Percentiles rank a stretch among this genome's conserved stretches.
Conservation (phyloP, 371 early-diverging fungal species). For the Syncephalastrum monosporum region DNA sequence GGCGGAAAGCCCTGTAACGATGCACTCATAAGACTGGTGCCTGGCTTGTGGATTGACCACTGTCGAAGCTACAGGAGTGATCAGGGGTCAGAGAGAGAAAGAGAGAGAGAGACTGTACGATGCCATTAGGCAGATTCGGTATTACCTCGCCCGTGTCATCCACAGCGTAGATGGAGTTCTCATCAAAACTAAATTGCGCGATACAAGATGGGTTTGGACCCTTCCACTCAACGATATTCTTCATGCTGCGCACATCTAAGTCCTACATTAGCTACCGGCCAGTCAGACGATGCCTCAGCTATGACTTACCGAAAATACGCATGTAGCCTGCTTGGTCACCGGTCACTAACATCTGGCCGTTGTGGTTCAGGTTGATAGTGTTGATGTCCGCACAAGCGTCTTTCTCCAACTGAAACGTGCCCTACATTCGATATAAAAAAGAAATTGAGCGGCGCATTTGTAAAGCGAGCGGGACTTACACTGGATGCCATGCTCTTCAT, state of each 20-base stretch:
- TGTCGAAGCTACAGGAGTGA: slow-evolving; percentile 32
- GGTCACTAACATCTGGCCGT: slow-evolving; percentile 63
- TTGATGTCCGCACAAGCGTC: slow-evolving; percentile 39
- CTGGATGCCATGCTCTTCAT: slow-evolving; percentile 59
- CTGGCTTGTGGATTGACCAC: slow-evolving; percentile 60
- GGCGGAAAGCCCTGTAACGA: slow-evolving; percentile 46
- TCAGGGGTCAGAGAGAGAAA: neutral
- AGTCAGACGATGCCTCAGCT: neutral
- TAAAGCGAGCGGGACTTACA: slow-evolving; percentile 32
- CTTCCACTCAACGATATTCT: slow-evolving; percentile 63
- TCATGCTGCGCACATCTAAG: slow-evolving; percentile 56
- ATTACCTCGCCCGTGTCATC: slow-evolving; percentile 47
- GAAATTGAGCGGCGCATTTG: neutral
- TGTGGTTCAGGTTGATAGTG: slow-evolving; percentile 62
- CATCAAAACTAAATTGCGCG: slow-evolving; percentile 69
- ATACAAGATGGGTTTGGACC: slow-evolving; percentile 42
- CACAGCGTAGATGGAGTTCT: slow-evolving; percentile 60
- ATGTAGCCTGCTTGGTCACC: slow-evolving; percentile 56
- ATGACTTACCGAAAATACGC: slow-evolving; percentile 53
- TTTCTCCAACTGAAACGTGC: slow-evolving; percentile 26
- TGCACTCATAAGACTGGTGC: slow-evolving; percentile 27
- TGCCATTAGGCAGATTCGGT: neutral
- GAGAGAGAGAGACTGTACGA: neutral
- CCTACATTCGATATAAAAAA: slow-evolving; percentile 18
- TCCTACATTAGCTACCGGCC: neutral